A percentile compares a stretch with the other conserved stretches of the same genome.
Conservation (phyloP, 169 alveolate species). For the Plasmodium malariae region DNA sequence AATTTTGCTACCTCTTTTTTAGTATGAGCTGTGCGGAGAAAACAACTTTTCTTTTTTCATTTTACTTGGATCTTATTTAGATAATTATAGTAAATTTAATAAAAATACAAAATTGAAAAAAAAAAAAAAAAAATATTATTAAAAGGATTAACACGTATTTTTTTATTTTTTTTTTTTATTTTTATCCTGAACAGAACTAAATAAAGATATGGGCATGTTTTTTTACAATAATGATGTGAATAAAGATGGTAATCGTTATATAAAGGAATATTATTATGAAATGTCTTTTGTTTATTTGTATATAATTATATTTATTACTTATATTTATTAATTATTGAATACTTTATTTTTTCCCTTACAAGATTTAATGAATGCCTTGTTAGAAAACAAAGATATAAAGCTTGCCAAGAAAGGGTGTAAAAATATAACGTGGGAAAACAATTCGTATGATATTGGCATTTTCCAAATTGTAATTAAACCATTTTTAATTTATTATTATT, state of each 20-base stretch:
- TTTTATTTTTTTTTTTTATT: constrained; percentile 1
- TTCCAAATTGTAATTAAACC: constrained; percentile 49
- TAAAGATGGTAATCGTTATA: constrained; percentile 42
- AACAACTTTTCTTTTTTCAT: constrained; percentile 53
- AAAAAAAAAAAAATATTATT: background rate
- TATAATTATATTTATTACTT: background rate
- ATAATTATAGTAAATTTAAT: constrained; percentile 42
- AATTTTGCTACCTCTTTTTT: background rate
- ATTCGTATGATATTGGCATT: constrained; percentile 18
- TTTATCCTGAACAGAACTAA: constrained; percentile 18
- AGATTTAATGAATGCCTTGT: constrained; percentile 60
- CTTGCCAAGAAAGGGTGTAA: constrained; percentile 44
- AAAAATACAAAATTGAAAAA: constrained; percentile 33
- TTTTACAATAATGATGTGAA: constrained; percentile 51
- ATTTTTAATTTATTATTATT: constrained; percentile 1
- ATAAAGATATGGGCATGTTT: constrained; percentile 61
- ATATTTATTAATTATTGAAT: background rate
- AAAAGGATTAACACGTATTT: background rate
- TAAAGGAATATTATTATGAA: background rate
- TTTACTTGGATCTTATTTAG: constrained; percentile 65
- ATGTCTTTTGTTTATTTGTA: background rate
- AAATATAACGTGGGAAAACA: constrained; percentile 23
- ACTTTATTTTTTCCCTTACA: constrained; percentile 21
- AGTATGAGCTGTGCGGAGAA: constrained; percentile 61
- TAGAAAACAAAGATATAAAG: constrained; percentile 31